phyloP scores from a whole-genome alignment of 2,329 filamentous ascomycete genomes.

The Acrodontium crateriforme region DNA sequence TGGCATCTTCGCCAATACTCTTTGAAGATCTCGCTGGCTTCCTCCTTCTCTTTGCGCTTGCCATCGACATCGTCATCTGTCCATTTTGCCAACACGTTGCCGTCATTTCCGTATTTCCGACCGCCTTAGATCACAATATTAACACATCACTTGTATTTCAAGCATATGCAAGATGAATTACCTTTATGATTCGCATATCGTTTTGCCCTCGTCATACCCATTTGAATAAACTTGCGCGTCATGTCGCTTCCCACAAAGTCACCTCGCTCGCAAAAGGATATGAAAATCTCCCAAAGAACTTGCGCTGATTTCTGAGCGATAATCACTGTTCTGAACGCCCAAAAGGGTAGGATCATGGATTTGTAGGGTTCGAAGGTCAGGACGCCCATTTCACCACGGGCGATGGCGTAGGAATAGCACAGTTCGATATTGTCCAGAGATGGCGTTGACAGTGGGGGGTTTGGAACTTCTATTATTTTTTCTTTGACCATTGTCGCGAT shows the following conservation, averaged over 20 bases:
- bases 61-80: conserved; percentile 22
- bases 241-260: conserved; percentile 55
- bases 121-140: no score
- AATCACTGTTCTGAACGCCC: conserved; percentile 42
- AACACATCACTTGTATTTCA: conserved; percentile 11
- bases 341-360: conserved; percentile 42
- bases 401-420: conserved; percentile 50
- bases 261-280: conserved; percentile 34
- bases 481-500: no score
- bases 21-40: conserved; percentile 36
- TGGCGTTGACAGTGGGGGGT: no score
- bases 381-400: conserved; percentile 46
- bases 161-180: no score
- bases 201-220: conserved; percentile 50
- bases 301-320: conserved; percentile 39
- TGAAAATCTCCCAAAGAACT: conserved; percentile 37
- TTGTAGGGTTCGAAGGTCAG: conserved; percentile 53
- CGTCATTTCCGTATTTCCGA: conserved; percentile 37
- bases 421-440: no score
- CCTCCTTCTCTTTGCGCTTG: conserved; percentile 34
- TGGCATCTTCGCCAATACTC: conserved; percentile 36
- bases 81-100: conserved; percentile 18
- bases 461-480: no score
- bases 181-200: conserved; percentile 42
- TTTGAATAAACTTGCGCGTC: conserved; percentile 50